Conservation (phyloP, 176 grass and related monocot species). For the Aegilops speltoides region DNA sequence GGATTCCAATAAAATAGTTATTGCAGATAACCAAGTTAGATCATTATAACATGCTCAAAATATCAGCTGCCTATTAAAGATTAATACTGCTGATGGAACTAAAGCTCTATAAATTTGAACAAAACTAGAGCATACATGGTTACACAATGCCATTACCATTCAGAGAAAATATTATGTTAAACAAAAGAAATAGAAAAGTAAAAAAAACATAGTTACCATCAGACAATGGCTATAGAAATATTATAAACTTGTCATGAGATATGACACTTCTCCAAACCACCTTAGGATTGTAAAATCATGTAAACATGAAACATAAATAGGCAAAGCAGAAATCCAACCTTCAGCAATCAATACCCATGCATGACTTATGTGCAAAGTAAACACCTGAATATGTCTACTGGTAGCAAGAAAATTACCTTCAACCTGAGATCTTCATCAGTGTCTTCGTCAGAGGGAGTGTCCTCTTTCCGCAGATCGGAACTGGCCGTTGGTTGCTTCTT, state of each 20-base stretch:
- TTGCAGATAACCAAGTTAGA: conserved; percentile 17
- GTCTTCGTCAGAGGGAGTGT: conserved; percentile 22
- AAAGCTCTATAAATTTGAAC: background rate
- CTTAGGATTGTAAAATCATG: background rate
- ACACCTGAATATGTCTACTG: background rate
- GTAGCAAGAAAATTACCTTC: conserved; percentile 45
- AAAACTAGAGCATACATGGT: conserved; percentile 1
- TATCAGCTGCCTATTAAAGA: background rate
- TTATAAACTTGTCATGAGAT: background rate
- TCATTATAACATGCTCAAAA: background rate
- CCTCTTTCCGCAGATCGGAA: conserved; percentile 36
- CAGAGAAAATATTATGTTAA: conserved; percentile 1
- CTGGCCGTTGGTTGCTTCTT: conserved; percentile 36
- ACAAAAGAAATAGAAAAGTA: conserved; percentile 5
- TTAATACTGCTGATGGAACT: background rate
- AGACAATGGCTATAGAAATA: background rate
- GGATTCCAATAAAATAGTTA: conserved; percentile 25
- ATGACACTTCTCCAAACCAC: background rate
- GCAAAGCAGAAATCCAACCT: background rate
- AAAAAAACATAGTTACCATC: background rate
- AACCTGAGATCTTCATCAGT: conserved; percentile 35
- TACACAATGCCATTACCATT: background rate
- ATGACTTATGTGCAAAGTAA: conserved; percentile 7
- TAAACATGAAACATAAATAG: conserved; percentile 17
- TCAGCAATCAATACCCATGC: conserved; percentile 11